phyloP scores from a whole-genome alignment of 371 early-diverging fungal genomes.

The Mucor velutinosus region DNA sequence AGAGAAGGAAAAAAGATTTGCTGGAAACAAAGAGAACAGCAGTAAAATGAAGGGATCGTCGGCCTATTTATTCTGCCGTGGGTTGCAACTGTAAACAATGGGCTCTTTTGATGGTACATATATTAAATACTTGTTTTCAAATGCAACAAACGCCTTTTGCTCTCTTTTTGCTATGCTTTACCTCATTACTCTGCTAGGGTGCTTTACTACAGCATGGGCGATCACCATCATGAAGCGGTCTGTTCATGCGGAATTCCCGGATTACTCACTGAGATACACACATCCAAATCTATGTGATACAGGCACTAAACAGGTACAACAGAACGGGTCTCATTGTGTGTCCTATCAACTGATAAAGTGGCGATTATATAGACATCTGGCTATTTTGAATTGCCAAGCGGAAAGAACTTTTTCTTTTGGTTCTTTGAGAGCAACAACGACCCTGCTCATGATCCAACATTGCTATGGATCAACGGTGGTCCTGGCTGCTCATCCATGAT shows the following conservation, averaged over 20 bases:
- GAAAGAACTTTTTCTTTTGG: constrained; percentile 86
- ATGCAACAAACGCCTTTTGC: not conserved
- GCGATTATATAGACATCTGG: constrained; percentile 31
- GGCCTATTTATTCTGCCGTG: not conserved
- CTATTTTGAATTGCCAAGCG: constrained; percentile 62
- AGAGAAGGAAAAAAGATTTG: constrained; percentile 1
- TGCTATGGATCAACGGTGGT: constrained; percentile 86
- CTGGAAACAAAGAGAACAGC: not conserved
- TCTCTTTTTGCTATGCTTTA: not conserved
- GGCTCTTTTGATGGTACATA: not conserved
- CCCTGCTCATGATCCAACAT: constrained; percentile 72
- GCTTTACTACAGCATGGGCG: not conserved
- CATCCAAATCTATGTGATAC: constrained; percentile 76
- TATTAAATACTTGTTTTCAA: not conserved
- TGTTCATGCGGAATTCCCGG: constrained; percentile 53
- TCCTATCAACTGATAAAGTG: not conserved
- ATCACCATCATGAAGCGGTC: not conserved
- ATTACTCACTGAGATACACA: constrained; percentile 73
- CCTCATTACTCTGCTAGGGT: not conserved
- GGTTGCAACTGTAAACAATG: not conserved
- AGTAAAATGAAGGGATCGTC: not conserved
- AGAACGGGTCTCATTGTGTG: not conserved
- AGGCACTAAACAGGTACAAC: constrained; percentile 66
- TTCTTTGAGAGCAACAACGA: constrained; percentile 83
- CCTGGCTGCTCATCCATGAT: constrained; percentile 83